Base-by-base conservation (phyloP, 441 rosid genomes). In the Adansonia madagascariensis region DNA sequence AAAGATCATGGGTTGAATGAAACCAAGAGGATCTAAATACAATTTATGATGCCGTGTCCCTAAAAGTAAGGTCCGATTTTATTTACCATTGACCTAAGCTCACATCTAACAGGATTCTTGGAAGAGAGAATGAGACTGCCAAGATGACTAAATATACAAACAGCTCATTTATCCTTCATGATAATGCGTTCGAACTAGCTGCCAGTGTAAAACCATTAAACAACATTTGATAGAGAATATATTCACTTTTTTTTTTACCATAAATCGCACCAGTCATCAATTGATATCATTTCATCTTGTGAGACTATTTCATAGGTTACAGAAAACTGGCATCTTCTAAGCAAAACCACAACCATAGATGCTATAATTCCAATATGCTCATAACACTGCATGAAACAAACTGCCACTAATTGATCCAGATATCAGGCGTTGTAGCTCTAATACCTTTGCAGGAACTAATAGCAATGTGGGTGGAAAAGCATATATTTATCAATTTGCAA, bases 351-450 rank as follows among this genome's bases (percentile, higher is more conserved):
- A 11, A 4, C 0, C 15, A 6, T 12, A 44, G 35, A 68, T 31
- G 67, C 9, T 27, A 62, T 62, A 62, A 12, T 31, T 62, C 67
- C 44, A 62, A 14, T 14, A 62, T 6, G 15, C 44, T 27, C 18
- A 3, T 15, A 8, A 70, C 50, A 49, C 57, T 70, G 59, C 8
- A 27, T 1, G 43, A 24, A 50, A 8, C 52, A 27, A 31, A 27
- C 61, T 52, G 15, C 14, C 12, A 0, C 44, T 24, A 49, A 50
- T 15, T 52, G 60, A 71, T 52, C 47, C 47, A n/a, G 60, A 52
- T 52, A 71, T 71, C 61, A 71, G 44, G 77, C 5, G 18, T 43
- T 46, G 43, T 44, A 47, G 5, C 77, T 44, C 44, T 46, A 63
- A 75, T 4, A 12, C 41, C 56, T 43, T 57, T 62, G 8, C 56